phyloP scores from a whole-genome alignment of 2,329 filamentous ascomycete genomes.

The Amylocarpus encephaloides region DNA sequence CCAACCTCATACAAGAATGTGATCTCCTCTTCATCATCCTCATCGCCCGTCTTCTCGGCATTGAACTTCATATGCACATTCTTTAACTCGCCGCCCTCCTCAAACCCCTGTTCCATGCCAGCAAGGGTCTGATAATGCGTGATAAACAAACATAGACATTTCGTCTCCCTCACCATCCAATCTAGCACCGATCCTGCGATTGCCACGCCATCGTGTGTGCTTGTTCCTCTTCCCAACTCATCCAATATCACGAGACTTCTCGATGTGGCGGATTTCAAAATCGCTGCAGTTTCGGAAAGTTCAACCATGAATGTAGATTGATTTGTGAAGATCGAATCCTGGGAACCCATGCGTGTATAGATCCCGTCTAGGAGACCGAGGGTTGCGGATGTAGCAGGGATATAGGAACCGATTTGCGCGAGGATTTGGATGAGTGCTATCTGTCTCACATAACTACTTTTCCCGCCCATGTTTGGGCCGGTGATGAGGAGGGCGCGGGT shows the following conservation, averaged over 20 bases:
- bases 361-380: slow-evolving; percentile 87
- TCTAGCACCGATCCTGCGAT: slow-evolving; percentile 90
- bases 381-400: slow-evolving; percentile 68
- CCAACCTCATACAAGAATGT: slow-evolving; percentile 93
- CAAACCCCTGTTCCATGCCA: slow-evolving; percentile 61
- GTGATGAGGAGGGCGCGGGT: slow-evolving; percentile 65
- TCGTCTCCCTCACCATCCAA: slow-evolving; percentile 68
- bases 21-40: slow-evolving; percentile 63
- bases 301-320: slow-evolving; percentile 99
- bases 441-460: slow-evolving; percentile 93
- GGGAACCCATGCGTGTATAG: slow-evolving; percentile 89
- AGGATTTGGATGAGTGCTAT: slow-evolving; percentile 89
- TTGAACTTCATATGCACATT: slow-evolving; percentile 96
- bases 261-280: slow-evolving; percentile 81
- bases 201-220: slow-evolving; percentile 91
- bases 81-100: slow-evolving; percentile 52
- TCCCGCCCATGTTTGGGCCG: slow-evolving; percentile 98
- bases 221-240: slow-evolving; percentile 88
- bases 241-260: slow-evolving; percentile 86
- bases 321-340: slow-evolving; percentile 90
- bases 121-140: slow-evolving; percentile 92
- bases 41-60: slow-evolving; percentile 21
- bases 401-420: slow-evolving; percentile 90
- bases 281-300: slow-evolving; percentile 83
- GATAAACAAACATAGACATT: slow-evolving; percentile 85